These are phyloP conservation scores for Apiospora pterosperma DNA, from an alignment of 2,329 filamentous ascomycete genomes.

Conservation along the genomic window DNA sequence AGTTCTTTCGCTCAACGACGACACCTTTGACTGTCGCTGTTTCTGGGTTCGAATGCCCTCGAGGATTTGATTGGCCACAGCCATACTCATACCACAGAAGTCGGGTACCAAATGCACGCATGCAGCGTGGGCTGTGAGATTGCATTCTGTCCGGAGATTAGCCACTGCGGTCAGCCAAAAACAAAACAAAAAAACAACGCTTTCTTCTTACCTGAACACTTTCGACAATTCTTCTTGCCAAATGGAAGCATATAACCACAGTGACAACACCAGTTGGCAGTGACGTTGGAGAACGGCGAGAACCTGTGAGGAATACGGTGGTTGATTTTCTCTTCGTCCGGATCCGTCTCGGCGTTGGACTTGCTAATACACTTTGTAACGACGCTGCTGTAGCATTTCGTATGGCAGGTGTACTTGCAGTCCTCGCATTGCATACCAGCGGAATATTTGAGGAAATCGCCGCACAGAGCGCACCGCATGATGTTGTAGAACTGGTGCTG, in stretches of 20 bases:
- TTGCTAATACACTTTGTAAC: conserved; percentile 99
- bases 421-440: conserved; percentile 99
- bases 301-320: conserved; percentile 98
- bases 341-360: conserved; percentile 96
- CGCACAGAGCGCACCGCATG: conserved; percentile 97
- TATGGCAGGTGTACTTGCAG: conserved; percentile 99
- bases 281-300: conserved; percentile 94
- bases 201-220: conserved; percentile 69
- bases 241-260: conserved; percentile 95
- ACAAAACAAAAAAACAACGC: neutral
- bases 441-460: conserved; percentile 97
- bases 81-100: conserved; percentile 99
- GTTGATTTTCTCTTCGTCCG: conserved; percentile 99
- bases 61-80: conserved; percentile 89
- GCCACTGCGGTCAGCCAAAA: conserved; percentile 4
- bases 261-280: conserved; percentile 98
- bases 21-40: conserved; percentile 58
- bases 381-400: conserved; percentile 93
- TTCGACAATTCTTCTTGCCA: conserved; percentile 90
- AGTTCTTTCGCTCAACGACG: conserved; percentile 62
- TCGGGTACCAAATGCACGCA: conserved; percentile 96
- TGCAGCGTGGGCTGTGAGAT: conserved; percentile 82
- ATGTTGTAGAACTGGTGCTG: conserved; percentile 99
- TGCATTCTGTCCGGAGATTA: conserved; percentile 65
- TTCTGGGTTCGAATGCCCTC: conserved; percentile 81